Evolutionary conservation across 768 basidiomycete genomes (phyloP).

Genomic region (Xerocomellus dryophilus): DNA sequence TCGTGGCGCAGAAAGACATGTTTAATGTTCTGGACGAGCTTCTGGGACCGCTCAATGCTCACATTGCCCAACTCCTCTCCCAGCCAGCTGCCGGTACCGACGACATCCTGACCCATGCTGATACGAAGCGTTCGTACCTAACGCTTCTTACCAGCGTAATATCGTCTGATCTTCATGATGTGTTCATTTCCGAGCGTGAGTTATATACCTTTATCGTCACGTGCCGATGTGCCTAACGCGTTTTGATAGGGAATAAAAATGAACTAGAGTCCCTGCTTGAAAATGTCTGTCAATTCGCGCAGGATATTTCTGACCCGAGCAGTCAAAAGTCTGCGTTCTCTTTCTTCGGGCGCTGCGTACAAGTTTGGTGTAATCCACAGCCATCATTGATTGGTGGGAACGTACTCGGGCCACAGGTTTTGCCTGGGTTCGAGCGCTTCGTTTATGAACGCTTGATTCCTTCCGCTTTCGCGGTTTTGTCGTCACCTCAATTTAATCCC

Average conservation of each 20-base stretch:
- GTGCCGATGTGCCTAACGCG: background rate
- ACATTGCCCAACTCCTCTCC: conserved; percentile 76
- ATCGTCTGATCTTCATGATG: conserved; percentile 71
- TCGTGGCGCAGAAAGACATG: conserved; percentile 63
- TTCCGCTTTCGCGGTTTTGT: conserved; percentile 76
- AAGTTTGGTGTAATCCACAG: conserved; percentile 62
- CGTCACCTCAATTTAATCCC: conserved; percentile 75
- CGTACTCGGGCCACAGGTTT: conserved; percentile 32
- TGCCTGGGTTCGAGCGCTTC: conserved; percentile 92
- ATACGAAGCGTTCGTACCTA: conserved; percentile 89
- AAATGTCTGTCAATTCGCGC: conserved; percentile 67
- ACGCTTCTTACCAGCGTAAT: conserved; percentile 77
- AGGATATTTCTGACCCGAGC: conserved; percentile 69
- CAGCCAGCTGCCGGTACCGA: conserved; percentile 85
- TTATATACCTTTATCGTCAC: conserved; percentile 24
- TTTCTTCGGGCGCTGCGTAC: conserved; percentile 70
- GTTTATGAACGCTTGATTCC: conserved; percentile 86
- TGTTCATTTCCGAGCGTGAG: conserved; percentile 86
- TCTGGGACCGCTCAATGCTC: conserved; percentile 78
- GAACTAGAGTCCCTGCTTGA: conserved; percentile 72
- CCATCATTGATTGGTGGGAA: conserved; percentile 34
- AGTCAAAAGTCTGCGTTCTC: conserved; percentile 78
- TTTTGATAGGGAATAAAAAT: conserved; percentile 54
- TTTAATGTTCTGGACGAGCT: conserved; percentile 88
- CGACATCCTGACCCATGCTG: conserved; percentile 70